A percentile compares a stretch with the other conserved stretches of the same genome.
Conservation (phyloP, 116 monocot species). For the Posidonia oceanica region DNA sequence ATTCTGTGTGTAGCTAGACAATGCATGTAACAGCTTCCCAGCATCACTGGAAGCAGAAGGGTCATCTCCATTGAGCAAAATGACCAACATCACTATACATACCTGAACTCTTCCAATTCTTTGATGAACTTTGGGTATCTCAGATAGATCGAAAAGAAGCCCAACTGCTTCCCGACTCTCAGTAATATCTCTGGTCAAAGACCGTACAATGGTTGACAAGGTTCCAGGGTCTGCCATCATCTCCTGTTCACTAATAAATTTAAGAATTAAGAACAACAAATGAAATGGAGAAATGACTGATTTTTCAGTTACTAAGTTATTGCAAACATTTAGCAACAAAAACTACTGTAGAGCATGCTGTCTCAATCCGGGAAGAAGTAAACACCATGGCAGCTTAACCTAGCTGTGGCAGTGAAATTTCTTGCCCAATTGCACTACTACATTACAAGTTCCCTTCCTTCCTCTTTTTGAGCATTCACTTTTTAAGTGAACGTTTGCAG, state of each 20-base stretch:
- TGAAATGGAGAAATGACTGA: too few species aligned
- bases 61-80: conserved; percentile 44
- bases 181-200: conserved; percentile 40
- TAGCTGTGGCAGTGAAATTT: too few species aligned
- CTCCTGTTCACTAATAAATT: conserved; percentile 33
- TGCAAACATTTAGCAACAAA: conserved; percentile 1
- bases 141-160: conserved; percentile 41
- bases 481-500: too few species aligned
- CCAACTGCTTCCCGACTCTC: conserved; percentile 68
- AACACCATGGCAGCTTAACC: too few species aligned
- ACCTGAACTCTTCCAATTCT: conserved; percentile 69
- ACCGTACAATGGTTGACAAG: conserved; percentile 40
- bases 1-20: too few species aligned
- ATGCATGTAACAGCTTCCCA: too few species aligned
- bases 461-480: too few species aligned
- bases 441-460: too few species aligned
- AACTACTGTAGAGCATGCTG: not conserved
- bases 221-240: conserved; percentile 41
- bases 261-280: conserved; percentile 2
- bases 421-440: too few species aligned
- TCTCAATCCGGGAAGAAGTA: too few species aligned
- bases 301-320: too few species aligned
- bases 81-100: conserved; percentile 66
- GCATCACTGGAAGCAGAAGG: conserved; percentile 37
- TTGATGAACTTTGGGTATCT: conserved; percentile 35